Conservation (phyloP, 208 protist genomes). For the Wallacemonas sp. region DNA sequence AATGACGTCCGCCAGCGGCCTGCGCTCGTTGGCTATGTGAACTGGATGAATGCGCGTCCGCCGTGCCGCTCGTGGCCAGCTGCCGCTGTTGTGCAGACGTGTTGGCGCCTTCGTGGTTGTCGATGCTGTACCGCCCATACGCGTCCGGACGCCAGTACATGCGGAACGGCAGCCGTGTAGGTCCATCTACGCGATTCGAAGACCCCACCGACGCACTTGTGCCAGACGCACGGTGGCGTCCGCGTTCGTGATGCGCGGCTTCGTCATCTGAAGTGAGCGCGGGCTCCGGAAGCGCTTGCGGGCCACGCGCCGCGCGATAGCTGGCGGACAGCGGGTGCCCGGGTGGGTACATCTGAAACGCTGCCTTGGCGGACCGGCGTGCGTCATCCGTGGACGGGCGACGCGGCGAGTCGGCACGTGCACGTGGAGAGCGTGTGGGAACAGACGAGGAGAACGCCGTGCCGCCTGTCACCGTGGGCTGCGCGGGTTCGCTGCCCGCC, state of each 20-base stretch:
- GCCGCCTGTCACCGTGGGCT: not conserved
- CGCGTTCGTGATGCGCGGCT: not conserved
- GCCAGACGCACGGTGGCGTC: not conserved
- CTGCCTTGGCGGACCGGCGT: not conserved
- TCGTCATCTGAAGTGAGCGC: not conserved
- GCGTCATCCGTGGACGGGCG: slow-evolving; percentile 1
- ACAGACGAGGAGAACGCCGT: slow-evolving; percentile 1
- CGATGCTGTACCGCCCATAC: slow-evolving; percentile 5
- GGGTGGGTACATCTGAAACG: slow-evolving; percentile 9
- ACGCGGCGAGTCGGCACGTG: not conserved
- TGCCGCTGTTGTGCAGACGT: not conserved
- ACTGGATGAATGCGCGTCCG: too few species aligned
- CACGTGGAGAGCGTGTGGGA: not conserved
- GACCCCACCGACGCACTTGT: not conserved
- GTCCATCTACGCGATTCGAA: not conserved
- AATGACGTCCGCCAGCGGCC: not conserved
- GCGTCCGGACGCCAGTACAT: slow-evolving; percentile 4
- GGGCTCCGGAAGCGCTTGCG: not conserved
- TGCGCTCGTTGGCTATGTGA: too few species aligned
- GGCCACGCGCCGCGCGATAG: slow-evolving; percentile 1
- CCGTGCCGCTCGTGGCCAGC: not conserved
- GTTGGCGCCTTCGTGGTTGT: not conserved
- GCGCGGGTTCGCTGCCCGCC: not conserved
- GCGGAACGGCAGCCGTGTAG: not conserved
- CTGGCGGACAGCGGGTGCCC: slow-evolving; percentile 7